Evolutionary conservation across 805 yeast species (phyloP), one percentile per base, ranked within the genome.

Genomic region (Saccharomycopsis microspora): DNA sequence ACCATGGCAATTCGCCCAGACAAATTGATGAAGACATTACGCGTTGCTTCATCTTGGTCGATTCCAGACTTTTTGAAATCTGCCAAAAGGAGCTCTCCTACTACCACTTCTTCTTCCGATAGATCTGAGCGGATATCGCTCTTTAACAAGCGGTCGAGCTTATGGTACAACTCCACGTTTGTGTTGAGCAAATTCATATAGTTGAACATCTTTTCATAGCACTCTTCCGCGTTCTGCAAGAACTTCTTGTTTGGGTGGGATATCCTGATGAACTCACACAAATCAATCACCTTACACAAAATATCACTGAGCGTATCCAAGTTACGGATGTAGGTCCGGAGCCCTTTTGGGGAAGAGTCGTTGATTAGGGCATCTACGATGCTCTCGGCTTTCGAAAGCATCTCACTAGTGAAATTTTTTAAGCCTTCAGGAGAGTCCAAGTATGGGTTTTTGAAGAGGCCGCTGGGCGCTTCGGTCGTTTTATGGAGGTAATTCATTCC

Each of bases 11-110:
- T 87, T 51, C 80, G 76, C 53, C 85, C 93, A 1, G 95, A 85
- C 38, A 87, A 64, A 27, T 75, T 72, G 33, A 93, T 86, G 60
- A 90, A 93, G 52, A 76, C 73, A 9, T 75, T 70, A 50, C 90
- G 70, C 1, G 82, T 74, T 29, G 69, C 65, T 28, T 71, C 76
- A 54, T 76, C 80, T 81, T 88, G 80, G 57, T 81, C 82, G 33
- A 89, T 84, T 0, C 97, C 98, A 0, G 96, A 85, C 55, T 87
- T 80, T 55, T 85, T 84, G 59, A 93, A 93, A 63, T 93, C 98
- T 41, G 83, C 78, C 53, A 82, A 68, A 30, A 93, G 68, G 43
- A 89, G 75, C 45, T 76, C 72, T 0, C 96, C 98, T 2, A 89
- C 97, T 45, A 80, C 75, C 9, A 76, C 60, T 58, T 93, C 97